Percentiles rank a stretch among this genome's conserved stretches.
Evolutionary conservation across 2,329 filamentous ascomycete genomes (phyloP).

Genomic region (Aspergillus thermomutatus): DNA sequence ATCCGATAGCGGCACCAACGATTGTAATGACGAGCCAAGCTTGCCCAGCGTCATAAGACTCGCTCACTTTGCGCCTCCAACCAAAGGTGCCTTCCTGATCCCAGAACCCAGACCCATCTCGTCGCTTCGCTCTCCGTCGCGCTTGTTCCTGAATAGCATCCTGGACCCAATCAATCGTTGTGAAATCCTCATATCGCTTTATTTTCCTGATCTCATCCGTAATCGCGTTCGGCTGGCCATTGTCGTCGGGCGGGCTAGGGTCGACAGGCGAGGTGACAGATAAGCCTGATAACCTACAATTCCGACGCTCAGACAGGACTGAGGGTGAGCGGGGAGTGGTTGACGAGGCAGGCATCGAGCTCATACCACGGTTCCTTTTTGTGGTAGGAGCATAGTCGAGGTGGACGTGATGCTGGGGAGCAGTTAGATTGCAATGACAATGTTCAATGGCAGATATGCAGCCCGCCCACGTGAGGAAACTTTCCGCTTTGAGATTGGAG

Average conservation of each 20-base stretch:
- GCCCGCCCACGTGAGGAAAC: conserved; percentile 12
- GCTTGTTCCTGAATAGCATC: conserved; percentile 89
- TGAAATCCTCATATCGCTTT: conserved; percentile 98
- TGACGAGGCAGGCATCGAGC: conserved; percentile 34
- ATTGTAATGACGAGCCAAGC: conserved; percentile 97
- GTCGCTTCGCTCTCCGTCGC: conserved; percentile 71
- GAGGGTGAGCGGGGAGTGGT: conserved; percentile 28
- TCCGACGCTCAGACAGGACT: conserved; percentile 30
- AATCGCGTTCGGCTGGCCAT: conserved; percentile 63
- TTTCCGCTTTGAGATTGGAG: background rate
- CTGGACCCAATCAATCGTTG: conserved; percentile 95
- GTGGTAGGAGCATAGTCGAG: conserved; percentile 27
- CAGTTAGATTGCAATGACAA: conserved; percentile 1
- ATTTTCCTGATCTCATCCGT: conserved; percentile 97
- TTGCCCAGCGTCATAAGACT: conserved; percentile 93
- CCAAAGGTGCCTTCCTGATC: conserved; percentile 65
- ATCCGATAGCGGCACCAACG: conserved; percentile 83
- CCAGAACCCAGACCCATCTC: conserved; percentile 68
- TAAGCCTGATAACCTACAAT: conserved; percentile 50
- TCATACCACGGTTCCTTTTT: conserved; percentile 39
- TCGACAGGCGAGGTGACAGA: conserved; percentile 49
- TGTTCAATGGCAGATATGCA: conserved; percentile 6
- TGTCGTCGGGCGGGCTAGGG: conserved; percentile 57
- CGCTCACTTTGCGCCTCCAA: conserved; percentile 77
- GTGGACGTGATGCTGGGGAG: conserved; percentile 7